Evolutionary conservation across 1,284 basidiomycete species (phyloP), one percentile per base, ranked within the genome.

Genomic region (Trichosporon sp.): DNA sequence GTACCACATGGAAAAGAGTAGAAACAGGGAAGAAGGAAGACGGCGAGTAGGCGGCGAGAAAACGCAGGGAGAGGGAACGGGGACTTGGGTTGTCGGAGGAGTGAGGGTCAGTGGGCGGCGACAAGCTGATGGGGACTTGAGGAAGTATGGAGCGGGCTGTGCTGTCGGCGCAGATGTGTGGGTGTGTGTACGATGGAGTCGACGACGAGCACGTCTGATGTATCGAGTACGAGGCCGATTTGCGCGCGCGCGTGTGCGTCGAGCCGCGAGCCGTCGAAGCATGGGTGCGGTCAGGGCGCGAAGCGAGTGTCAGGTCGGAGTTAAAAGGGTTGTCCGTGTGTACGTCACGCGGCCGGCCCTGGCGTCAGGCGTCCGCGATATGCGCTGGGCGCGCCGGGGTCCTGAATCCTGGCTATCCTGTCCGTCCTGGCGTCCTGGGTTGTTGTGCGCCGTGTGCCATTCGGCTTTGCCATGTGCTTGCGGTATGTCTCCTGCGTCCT

Each of bases 321-420:
- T 63, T 63, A 63, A 63, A 63, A 63, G 32, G 59, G 59, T 35
- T 63, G 59, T 63, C 59, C 59, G 59, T 37, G 31, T 37, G 51
- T 63, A 63, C 59, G 59, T 63, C 59, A 63, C 59, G 59, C 59
- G 59, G 59, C 59, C 26, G 10, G 6, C 59, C 59, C 59, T 63
- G 59, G 54, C 54, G 38, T 40, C 38, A 12, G 54, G 31, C 32
- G 31, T n/a, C 51, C 51, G 51, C 51, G 19, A 54, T 54, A 54
- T 54, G 51, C 51, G 51, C 19, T 54, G 51, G 51, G 51, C 51
- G 51, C 51, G 43, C 43, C 43, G 43, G 43, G 43, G 43, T 26
- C 26, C 26, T 26, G 26, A 26, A 26, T 26, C 26, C 26, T 26
- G 26, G 26, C 26, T 26, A 26, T 26, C 26, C 26, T 26, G 26